Evolutionary conservation across 371 early-diverging fungal species (phyloP).

Genomic region (Mortierella sp.): DNA sequence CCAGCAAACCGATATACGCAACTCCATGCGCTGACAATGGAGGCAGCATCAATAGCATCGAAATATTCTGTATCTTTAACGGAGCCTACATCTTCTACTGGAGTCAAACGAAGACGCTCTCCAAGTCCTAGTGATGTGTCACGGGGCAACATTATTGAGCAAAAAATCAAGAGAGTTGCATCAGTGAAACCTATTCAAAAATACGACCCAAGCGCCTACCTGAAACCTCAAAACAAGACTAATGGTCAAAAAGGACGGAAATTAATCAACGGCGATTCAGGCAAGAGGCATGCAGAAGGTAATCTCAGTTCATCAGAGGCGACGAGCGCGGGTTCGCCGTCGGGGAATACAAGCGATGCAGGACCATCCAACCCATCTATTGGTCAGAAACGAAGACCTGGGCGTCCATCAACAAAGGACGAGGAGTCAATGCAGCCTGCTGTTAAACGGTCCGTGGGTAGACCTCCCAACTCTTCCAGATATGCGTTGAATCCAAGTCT

Average conservation of each 20-base stretch:
- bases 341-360: neutral
- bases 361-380: neutral
- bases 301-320: neutral
- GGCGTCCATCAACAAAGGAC: slow-evolving; percentile 23
- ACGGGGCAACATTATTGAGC: slow-evolving; percentile 42
- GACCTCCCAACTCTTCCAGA: slow-evolving; percentile 23
- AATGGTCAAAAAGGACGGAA: neutral
- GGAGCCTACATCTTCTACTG: neutral
- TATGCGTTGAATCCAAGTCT: slow-evolving; percentile 14
- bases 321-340: slow-evolving; percentile 18
- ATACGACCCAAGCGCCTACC: slow-evolving; percentile 24
- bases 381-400: slow-evolving; percentile 21
- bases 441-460: slow-evolving; percentile 20
- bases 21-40: neutral
- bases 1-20: slow-evolving; percentile 5
- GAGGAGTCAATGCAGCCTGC: slow-evolving; percentile 1
- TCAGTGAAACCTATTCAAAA: slow-evolving; percentile 11
- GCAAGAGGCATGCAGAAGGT: neutral
- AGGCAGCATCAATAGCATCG: slow-evolving; percentile 6
- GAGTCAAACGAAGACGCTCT: slow-evolving; percentile 32
- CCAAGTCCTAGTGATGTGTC: slow-evolving; percentile 36
- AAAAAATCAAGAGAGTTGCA: slow-evolving; percentile 27
- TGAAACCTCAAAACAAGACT: neutral
- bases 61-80: neutral
- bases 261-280: neutral